phyloP scores from a whole-genome alignment of 768 basidiomycete species.

The Leccinum disarticulatum region DNA sequence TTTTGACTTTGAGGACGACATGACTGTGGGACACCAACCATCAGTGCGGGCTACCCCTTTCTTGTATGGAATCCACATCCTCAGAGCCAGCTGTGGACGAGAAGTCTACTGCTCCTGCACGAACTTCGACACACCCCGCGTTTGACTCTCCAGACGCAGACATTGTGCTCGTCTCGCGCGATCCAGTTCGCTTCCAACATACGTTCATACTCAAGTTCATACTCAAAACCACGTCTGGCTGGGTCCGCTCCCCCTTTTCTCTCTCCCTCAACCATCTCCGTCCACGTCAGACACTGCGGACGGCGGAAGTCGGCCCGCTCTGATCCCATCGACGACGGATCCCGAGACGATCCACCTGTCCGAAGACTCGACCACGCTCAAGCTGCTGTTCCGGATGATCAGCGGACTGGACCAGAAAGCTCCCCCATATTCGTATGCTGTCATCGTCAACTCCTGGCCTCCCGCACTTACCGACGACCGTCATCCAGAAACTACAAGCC shows the following conservation, averaged over 20 bases:
- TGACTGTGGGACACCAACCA: slow-evolving; percentile 2
- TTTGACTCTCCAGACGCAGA: slow-evolving; percentile 58
- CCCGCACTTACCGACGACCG: slow-evolving; percentile 47
- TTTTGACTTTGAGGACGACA: slow-evolving; percentile 34
- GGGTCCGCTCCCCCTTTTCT: slow-evolving; percentile 53
- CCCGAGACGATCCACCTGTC: slow-evolving; percentile 46
- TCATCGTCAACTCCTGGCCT: slow-evolving; percentile 57
- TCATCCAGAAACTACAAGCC: slow-evolving; percentile 48
- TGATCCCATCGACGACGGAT: slow-evolving; percentile 12
- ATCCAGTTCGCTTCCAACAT: slow-evolving; percentile 40
- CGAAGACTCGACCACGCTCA: too few species aligned
- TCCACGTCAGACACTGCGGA: not conserved
- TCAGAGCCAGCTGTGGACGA: slow-evolving; percentile 9
- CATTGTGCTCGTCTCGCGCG: slow-evolving; percentile 47
- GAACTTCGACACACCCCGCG: slow-evolving; percentile 40
- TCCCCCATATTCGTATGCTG: slow-evolving; percentile 56
- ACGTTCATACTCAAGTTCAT: slow-evolving; percentile 38
- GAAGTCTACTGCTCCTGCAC: not conserved
- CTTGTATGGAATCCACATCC: slow-evolving; percentile 13
- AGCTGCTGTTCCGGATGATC: too few species aligned
- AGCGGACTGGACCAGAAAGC: too few species aligned
- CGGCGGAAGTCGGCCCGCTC: slow-evolving; percentile 1
- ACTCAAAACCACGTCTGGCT: slow-evolving; percentile 60
- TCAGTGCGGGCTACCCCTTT: too few species aligned
- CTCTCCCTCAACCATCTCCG: slow-evolving; percentile 44